Base-by-base conservation (phyloP, 805 yeast species). In the Spathaspora hagerdaliae region DNA sequence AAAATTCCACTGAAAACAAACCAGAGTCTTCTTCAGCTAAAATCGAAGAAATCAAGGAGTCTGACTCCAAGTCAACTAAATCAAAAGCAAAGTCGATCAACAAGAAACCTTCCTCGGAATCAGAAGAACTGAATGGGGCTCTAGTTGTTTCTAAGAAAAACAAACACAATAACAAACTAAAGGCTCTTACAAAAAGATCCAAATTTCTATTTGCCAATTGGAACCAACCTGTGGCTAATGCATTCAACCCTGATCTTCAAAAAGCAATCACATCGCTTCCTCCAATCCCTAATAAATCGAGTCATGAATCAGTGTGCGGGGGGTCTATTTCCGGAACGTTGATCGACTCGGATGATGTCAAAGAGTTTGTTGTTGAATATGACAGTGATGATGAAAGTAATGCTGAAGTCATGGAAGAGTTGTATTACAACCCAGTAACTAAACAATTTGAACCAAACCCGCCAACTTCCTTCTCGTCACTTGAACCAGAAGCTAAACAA, bases 341-440 rank as follows among this genome's bases (percentile, higher is more conserved):
- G 7, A 7, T 26, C 6, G 42, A 42, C 8, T 47, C 45, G 36
- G 55, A 39, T 1, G 43, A 49, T 6, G 49, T 54, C 2, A 56
- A 59, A 33, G 71, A 65, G 47, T 58, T 60, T 36, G 53, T 58
- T 5, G 51, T 69, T 32, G 74, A 67, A 45, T 56, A 55, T 43
- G 65, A 55, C n/a, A 57, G 54, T 11, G 60, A 52, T 2, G 60
- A 52, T 27, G 59, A 53, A 31, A 57, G 43, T 2, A 47, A 45
- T 34, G 31, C 39, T 3, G 46, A 39, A 27, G 51, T 56, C 13
- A 60, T 51, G 24, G 60, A 59, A 42, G 69, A 65, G 38, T 46
- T 69, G 14, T 59, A 57, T 46, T 65, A 50, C 41, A 65, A 70
- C 50, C 69, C 69, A 2, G 44, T 45, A 13, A 66, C 73, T 1